A percentile compares a stretch with the other conserved stretches of the same genome.
These are phyloP conservation scores for Lasiodiplodia citricola DNA, from an alignment of 2,329 filamentous ascomycete species.

Conservation along the genomic window DNA sequence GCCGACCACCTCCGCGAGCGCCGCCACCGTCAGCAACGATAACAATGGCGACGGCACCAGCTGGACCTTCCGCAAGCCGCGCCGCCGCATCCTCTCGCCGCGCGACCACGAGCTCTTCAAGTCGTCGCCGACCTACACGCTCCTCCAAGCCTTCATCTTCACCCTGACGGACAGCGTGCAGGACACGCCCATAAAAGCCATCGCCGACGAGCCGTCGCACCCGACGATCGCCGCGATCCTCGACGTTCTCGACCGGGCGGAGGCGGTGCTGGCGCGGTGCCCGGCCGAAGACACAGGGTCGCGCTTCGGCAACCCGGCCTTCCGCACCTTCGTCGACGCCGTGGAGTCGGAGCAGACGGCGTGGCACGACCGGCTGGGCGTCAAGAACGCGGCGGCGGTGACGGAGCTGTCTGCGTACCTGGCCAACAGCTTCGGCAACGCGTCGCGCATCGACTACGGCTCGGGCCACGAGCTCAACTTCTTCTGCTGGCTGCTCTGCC, in stretches of 20 bases:
- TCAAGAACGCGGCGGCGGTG: conserved; percentile 60
- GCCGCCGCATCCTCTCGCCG: conserved; percentile 78
- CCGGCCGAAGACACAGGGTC: conserved; percentile 87
- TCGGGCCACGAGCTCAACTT: conserved; percentile 98
- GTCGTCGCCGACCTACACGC: conserved; percentile 72
- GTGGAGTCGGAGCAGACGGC: conserved; percentile 52
- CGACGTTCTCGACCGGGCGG: conserved; percentile 71
- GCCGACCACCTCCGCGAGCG: conserved; percentile 50
- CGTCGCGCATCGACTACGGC: conserved; percentile 89
- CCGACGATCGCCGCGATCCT: conserved; percentile 68
- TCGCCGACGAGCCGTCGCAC: conserved; percentile 52
- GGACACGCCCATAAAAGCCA: conserved; percentile 68
- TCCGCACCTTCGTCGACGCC: conserved; percentile 79
- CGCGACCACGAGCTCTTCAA: conserved; percentile 84
- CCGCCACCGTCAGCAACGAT: conserved; percentile 57
- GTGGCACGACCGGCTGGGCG: conserved; percentile 70
- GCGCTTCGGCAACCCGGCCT: conserved; percentile 92
- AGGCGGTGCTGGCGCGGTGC: conserved; percentile 67
- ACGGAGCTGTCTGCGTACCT: conserved; percentile 82
- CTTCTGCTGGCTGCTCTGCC: conserved; percentile 92
- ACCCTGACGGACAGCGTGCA: conserved; percentile 80
- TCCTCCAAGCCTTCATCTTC: conserved; percentile 86
- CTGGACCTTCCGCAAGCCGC: conserved; percentile 69
- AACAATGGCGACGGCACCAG: neutral
- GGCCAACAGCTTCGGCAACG: conserved; percentile 82